phyloP scores from a whole-genome alignment of 306 rosid species.

The Arachis hypogaea region DNA sequence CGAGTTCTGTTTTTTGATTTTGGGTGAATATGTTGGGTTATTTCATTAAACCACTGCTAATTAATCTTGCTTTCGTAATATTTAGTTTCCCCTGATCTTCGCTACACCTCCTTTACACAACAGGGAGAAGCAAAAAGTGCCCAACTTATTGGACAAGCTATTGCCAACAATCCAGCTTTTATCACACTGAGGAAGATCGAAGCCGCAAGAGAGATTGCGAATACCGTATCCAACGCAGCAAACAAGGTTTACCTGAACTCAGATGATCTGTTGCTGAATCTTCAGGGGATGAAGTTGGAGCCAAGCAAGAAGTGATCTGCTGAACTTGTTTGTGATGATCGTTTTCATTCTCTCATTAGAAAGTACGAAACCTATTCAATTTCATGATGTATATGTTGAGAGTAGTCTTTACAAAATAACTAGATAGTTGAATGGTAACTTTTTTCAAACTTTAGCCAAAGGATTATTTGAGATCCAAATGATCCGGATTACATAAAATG shows the following conservation, averaged over 20 bases:
- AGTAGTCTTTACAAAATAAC: conserved; percentile 2
- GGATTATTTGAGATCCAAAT: conserved; percentile 10
- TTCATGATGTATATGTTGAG: conserved; percentile 17
- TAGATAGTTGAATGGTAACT: not conserved
- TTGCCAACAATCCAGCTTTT: conserved; percentile 78
- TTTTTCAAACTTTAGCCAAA: conserved; percentile 20
- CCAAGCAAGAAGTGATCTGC: conserved; percentile 42
- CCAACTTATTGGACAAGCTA: conserved; percentile 78
- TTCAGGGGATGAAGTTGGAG: conserved; percentile 67
- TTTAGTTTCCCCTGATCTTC: not conserved
- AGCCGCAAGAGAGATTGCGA: conserved; percentile 89
- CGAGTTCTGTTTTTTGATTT: not conserved
- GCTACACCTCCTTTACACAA: conserved; percentile 1
- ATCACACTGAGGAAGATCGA: conserved; percentile 87
- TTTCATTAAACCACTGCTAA: conserved; percentile 13
- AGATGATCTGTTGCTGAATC: conserved; percentile 77
- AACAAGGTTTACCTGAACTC: conserved; percentile 73
- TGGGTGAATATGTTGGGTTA: not conserved
- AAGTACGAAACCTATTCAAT: conserved; percentile 16
- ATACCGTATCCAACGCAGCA: conserved; percentile 57
- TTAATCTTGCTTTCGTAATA: not conserved
- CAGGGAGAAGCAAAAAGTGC: conserved; percentile 93
- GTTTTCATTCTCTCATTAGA: conserved; percentile 11
- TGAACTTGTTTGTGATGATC: conserved; percentile 18
- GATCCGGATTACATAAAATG: not conserved